Percentiles rank a stretch among this genome's conserved stretches.
Evolutionary conservation across 139 green algal species (phyloP).

Genomic region (Tetradesmus lagerheimii): DNA sequence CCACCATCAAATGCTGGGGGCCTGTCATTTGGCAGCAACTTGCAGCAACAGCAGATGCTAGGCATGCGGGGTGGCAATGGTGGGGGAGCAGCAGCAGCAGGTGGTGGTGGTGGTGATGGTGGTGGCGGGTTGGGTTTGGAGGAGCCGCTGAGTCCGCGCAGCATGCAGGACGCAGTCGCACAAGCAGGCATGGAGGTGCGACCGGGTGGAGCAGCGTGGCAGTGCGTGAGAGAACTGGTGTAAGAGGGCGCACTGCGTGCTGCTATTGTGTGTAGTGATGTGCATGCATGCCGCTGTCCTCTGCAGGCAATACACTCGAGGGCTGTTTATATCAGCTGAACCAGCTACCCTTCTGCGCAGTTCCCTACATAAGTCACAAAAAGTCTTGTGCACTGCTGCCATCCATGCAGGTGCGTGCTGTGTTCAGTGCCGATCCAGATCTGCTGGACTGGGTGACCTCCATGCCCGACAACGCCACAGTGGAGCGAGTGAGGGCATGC

Average conservation of each 20-base stretch:
- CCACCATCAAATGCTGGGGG: background rate
- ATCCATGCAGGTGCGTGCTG: background rate
- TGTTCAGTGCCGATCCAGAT: slow-evolving; percentile 25
- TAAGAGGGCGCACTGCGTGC: too few relatives aligned
- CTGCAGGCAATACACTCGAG: too few relatives aligned
- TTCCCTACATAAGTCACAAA: too few relatives aligned
- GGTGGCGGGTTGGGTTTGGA: background rate
- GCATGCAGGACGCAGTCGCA: slow-evolving; percentile 25
- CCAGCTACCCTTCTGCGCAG: too few relatives aligned
- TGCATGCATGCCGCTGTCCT: background rate
- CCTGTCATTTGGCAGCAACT: background rate
- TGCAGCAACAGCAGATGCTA: background rate
- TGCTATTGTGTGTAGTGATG: too few relatives aligned
- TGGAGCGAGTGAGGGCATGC: background rate
- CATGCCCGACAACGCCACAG: slow-evolving; percentile 1
- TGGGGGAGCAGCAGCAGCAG: background rate
- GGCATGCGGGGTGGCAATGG: background rate
- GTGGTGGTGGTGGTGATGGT: background rate
- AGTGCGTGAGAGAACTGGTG: too few relatives aligned
- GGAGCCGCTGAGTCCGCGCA: background rate
- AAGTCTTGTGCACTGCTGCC: background rate
- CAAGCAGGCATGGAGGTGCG: slow-evolving; percentile 27
- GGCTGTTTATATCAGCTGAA: too few relatives aligned
- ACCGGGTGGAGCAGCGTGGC: background rate
- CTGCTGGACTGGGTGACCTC: slow-evolving; percentile 39